phyloP scores from a whole-genome alignment of 2,329 filamentous ascomycete species.

The Fusarium compactum region DNA sequence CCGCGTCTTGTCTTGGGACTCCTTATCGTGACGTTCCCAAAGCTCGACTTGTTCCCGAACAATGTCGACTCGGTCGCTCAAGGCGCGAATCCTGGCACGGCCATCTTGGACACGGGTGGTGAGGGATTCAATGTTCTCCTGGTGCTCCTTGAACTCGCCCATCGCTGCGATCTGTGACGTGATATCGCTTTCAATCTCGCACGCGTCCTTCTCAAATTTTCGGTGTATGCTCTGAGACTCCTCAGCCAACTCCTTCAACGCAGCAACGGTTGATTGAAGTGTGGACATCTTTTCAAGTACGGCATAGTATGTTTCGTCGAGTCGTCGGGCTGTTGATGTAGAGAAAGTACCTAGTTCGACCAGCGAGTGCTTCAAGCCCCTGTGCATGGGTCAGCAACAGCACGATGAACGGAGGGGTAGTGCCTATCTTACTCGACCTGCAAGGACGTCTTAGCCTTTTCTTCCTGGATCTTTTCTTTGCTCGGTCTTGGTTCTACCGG shows the following conservation, averaged over 20 bases:
- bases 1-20: constrained; percentile 76
- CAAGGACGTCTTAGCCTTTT: constrained; percentile 51
- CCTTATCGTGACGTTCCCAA: constrained; percentile 75
- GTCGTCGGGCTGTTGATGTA: constrained; percentile 70
- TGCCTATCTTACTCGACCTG: constrained; percentile 50
- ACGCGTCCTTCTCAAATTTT: constrained; percentile 70
- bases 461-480: constrained; percentile 55
- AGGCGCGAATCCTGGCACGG: constrained; percentile 67
- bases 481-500: constrained; percentile 43
- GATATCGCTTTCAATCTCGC: constrained; percentile 70
- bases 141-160: constrained; percentile 73
- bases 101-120: constrained; percentile 71
- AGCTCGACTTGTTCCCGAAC: constrained; percentile 73
- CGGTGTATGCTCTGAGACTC: constrained; percentile 69
- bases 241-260: constrained; percentile 74
- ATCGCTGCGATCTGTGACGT: constrained; percentile 70
- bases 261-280: constrained; percentile 72
- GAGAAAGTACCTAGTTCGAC: constrained; percentile 70
- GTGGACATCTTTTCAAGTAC: constrained; percentile 76
- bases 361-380: constrained; percentile 65
- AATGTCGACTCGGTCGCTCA: constrained; percentile 73
- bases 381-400: constrained; percentile 40
- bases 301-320: constrained; percentile 81
- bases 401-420: not conserved
- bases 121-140: constrained; percentile 71